These are phyloP conservation scores for Eragrostis tef DNA, from an alignment of 202 grass and related monocot species.

Conservation along the genomic window DNA sequence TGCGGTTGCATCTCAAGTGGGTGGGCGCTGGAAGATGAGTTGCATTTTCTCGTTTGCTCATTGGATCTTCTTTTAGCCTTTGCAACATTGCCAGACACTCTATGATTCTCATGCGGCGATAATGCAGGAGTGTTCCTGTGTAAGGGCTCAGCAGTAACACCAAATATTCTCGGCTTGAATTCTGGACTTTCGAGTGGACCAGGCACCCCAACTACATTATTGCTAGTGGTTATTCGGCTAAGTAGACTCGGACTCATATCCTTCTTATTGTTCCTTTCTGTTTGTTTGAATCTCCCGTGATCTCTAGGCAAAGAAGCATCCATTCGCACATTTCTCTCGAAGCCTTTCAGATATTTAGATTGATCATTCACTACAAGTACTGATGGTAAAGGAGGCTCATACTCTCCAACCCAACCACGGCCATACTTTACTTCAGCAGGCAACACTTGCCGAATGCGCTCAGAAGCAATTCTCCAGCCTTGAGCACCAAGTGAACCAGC, in stretches of 20 bases:
- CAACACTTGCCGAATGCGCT: constrained; percentile 72
- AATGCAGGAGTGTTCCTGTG: constrained; percentile 38
- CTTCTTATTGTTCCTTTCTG: constrained; percentile 45
- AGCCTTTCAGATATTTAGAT: constrained; percentile 37
- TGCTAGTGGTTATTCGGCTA: constrained; percentile 48
- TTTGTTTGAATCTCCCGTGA: constrained; percentile 45
- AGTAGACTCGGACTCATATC: constrained; percentile 49
- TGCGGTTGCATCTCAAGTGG: constrained; percentile 55
- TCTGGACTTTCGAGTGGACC: constrained; percentile 58
- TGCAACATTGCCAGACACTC: constrained; percentile 46
- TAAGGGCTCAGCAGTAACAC: constrained; percentile 50
- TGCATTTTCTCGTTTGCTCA: constrained; percentile 59
- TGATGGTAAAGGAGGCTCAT: constrained; percentile 65
- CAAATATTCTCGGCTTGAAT: constrained; percentile 57
- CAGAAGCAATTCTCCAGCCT: constrained; percentile 84
- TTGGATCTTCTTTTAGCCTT: constrained; percentile 48
- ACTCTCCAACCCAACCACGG: constrained; percentile 92
- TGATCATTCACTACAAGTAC: constrained; percentile 64
- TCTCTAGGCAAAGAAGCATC: constrained; percentile 47
- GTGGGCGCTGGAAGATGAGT: constrained; percentile 45
- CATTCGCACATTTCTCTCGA: constrained; percentile 46
- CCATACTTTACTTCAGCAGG: constrained; percentile 83
- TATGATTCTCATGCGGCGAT: constrained; percentile 47
- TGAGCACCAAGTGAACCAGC: constrained; percentile 70
- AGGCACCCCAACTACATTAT: constrained; percentile 54